phyloP scores from a whole-genome alignment of 257 asterid species.

The Echium plantagineum region DNA sequence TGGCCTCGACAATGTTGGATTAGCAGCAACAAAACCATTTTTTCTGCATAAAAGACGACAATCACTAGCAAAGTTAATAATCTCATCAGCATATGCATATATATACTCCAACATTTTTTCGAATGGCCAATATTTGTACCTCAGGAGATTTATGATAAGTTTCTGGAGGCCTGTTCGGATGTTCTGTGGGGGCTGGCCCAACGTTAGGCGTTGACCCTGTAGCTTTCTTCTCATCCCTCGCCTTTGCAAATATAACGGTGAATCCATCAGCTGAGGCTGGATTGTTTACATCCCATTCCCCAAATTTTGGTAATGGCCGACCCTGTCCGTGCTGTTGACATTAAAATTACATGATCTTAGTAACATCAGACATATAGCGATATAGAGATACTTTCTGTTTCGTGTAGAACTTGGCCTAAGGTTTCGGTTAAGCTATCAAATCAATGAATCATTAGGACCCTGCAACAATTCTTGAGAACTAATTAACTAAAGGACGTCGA shows the following conservation, averaged over 20 bases:
- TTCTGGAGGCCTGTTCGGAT: neutral
- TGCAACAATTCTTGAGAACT: too few species aligned
- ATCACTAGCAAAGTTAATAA: neutral
- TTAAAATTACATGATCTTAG: neutral
- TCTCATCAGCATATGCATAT: too few species aligned
- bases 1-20: neutral
- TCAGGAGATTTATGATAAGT: too few species aligned
- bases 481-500: too few species aligned
- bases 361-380: neutral
- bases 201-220: conserved; percentile 10
- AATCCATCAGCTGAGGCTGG: conserved; percentile 45
- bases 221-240: conserved; percentile 39
- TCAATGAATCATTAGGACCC: too few species aligned
- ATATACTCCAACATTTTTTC: too few species aligned
- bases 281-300: conserved; percentile 42
- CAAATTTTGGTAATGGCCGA: conserved; percentile 39
- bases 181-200: neutral
- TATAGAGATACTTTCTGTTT: too few species aligned
- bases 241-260: conserved; percentile 39
- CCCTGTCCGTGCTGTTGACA: conserved; percentile 21
- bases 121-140: neutral
- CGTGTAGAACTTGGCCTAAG: too few species aligned
- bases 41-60: neutral
- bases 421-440: too few species aligned
- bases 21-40: neutral